phyloP scores from a whole-genome alignment of 495 filamentous ascomycete species.

The Aspergillus cavernicola region DNA sequence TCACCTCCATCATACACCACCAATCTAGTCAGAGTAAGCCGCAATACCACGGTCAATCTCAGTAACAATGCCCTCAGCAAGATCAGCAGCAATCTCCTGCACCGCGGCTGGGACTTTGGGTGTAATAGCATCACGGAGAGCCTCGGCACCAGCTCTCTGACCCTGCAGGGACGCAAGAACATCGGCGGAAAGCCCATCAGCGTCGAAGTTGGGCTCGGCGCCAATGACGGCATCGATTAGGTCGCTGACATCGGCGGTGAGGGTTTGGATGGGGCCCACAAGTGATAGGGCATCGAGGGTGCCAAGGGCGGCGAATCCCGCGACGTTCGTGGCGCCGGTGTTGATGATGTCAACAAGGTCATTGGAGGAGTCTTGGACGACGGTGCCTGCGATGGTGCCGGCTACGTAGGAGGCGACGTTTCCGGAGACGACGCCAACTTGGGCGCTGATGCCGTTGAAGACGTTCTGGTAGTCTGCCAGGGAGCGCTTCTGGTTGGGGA shows the following conservation, averaged over 20 bases:
- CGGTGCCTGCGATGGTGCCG: constrained; percentile 15
- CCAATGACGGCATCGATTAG: constrained; percentile 28
- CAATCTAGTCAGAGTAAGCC: constrained; percentile 17
- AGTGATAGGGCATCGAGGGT: constrained; percentile 29
- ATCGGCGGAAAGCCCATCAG: constrained; percentile 23
- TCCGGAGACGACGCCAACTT: constrained; percentile 29
- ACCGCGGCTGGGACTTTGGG: constrained; percentile 31
- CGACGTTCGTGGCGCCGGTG: constrained; percentile 11
- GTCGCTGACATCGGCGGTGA: constrained; percentile 26
- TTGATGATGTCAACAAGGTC: constrained; percentile 30
- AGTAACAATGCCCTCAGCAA: constrained; percentile 29
- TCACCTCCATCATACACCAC: too few species aligned
- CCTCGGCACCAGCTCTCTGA: constrained; percentile 28
- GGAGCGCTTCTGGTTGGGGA: constrained; percentile 24
- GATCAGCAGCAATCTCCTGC: constrained; percentile 21
- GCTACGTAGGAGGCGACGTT: constrained; percentile 32
- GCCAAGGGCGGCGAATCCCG: constrained; percentile 15
- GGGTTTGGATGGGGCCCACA: constrained; percentile 26
- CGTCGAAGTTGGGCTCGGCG: constrained; percentile 32
- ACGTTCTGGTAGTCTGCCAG: constrained; percentile 27
- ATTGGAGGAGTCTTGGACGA: constrained; percentile 25
- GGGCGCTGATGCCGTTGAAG: constrained; percentile 25
- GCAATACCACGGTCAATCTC: constrained; percentile 29
- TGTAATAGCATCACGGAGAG: constrained; percentile 29
- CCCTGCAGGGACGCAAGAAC: constrained; percentile 23